These are phyloP conservation scores for Candida glucosophila DNA, from an alignment of 1,139 yeast genomes.

Conservation along the genomic window DNA sequence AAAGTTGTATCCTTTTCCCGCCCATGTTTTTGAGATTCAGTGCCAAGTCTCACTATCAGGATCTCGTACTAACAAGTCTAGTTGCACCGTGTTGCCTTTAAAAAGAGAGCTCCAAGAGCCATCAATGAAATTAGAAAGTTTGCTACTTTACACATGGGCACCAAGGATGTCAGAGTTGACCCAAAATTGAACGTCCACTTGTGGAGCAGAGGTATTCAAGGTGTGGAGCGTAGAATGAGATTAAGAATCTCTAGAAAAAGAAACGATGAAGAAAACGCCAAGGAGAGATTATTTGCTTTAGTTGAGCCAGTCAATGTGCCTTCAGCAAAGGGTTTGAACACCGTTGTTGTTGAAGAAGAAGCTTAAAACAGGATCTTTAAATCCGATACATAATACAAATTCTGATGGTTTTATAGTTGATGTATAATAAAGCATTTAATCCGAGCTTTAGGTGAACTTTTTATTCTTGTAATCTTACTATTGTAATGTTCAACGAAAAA, in stretches of 20 bases:
- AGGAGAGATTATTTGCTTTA: constrained; percentile 95
- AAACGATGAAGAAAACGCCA: constrained; percentile 99
- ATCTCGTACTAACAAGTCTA: constrained; percentile 40
- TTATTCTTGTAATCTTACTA: too few relatives aligned
- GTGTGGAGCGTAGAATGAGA: constrained; percentile 97
- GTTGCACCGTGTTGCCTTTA: constrained; percentile 98
- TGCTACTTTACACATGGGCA: constrained; percentile 98
- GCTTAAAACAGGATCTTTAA: constrained; percentile 41
- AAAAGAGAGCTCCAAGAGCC: constrained; percentile 99
- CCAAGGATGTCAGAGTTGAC: constrained; percentile 97
- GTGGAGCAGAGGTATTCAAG: constrained; percentile 99
- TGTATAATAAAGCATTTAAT: constrained; percentile 9
- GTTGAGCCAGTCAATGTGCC: constrained; percentile 97
- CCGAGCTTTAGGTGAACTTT: too few relatives aligned
- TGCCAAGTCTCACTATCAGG: too few relatives aligned
- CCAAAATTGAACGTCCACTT: constrained; percentile 97
- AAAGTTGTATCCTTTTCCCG: too few relatives aligned
- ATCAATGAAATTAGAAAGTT: constrained; percentile 98
- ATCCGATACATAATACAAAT: constrained; percentile 4
- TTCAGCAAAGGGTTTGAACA: constrained; percentile 93
- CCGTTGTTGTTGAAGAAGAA: constrained; percentile 91
- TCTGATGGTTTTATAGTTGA: constrained; percentile 7
- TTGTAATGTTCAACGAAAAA: too few relatives aligned
- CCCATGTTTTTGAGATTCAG: too few relatives aligned
- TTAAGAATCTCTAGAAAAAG: constrained; percentile 99